phyloP scores from a whole-genome alignment of 1,284 basidiomycete genomes.

The Ustilago trichophora region DNA sequence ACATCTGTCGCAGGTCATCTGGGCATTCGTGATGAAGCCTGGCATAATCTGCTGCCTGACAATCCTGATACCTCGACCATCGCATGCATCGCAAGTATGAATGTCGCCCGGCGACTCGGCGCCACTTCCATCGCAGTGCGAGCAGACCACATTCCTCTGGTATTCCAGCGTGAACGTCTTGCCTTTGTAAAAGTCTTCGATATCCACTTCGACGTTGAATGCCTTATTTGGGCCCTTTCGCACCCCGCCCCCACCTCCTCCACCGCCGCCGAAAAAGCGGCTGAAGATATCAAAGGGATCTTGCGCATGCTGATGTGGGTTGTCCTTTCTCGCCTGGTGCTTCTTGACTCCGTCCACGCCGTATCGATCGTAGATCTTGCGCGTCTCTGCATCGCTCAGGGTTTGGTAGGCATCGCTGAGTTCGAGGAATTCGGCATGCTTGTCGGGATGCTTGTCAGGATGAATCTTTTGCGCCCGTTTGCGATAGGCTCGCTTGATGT shows the following conservation, averaged over 20 bases:
- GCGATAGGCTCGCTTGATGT: constrained; percentile 65
- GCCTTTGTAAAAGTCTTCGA: constrained; percentile 62
- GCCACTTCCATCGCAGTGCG: constrained; percentile 63
- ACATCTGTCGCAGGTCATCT: constrained; percentile 59
- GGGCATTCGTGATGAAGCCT: constrained; percentile 63
- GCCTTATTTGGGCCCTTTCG: constrained; percentile 60
- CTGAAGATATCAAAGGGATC: constrained; percentile 65
- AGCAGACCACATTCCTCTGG: constrained; percentile 59
- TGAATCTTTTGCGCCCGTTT: constrained; percentile 63
- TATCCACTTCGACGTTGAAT: constrained; percentile 57
- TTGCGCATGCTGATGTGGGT: constrained; percentile 43
- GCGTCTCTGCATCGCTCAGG: constrained; percentile 56
- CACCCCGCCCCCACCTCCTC: constrained; percentile 35
- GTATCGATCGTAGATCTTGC: constrained; percentile 62
- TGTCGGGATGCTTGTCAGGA: constrained; percentile 66
- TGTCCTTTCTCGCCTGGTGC: constrained; percentile 55
- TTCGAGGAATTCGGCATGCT: constrained; percentile 68
- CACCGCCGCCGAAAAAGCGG: constrained; percentile 64
- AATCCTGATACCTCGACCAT: constrained; percentile 58
- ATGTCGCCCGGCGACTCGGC: constrained; percentile 61
- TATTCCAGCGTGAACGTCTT: constrained; percentile 54
- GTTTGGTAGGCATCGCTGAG: constrained; percentile 65
- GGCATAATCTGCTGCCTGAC: constrained; percentile 66
- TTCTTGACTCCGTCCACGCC: constrained; percentile 64
- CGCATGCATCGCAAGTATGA: constrained; percentile 58